Conservation (phyloP, 768 basidiomycete genomes). For the Suillus spraguei region DNA sequence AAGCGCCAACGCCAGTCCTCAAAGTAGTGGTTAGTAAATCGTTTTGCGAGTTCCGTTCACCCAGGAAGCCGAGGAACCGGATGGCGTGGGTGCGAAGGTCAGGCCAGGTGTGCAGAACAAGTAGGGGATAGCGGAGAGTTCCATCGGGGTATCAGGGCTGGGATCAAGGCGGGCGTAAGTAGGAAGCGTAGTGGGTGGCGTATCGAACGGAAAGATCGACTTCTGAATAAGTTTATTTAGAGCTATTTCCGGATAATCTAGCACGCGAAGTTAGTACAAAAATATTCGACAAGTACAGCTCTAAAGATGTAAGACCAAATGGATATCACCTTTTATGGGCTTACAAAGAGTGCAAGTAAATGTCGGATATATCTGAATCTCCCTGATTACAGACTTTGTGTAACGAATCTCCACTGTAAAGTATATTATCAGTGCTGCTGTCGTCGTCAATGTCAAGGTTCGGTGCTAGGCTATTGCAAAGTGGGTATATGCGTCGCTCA, state of each 20-base stretch:
- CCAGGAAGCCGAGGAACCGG: background rate
- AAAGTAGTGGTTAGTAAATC: background rate
- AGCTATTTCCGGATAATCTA: background rate
- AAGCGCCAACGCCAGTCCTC: background rate
- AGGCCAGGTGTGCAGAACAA: conserved; percentile 26
- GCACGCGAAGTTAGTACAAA: background rate
- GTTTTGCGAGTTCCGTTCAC: background rate
- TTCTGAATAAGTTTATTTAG: background rate
- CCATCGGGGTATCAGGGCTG: conserved; percentile 17
- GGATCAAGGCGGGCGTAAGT: conserved; percentile 17
- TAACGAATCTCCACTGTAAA: background rate
- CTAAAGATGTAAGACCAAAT: background rate
- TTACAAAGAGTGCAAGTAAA: conserved; percentile 28
- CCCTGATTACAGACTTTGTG: conserved; percentile 23
- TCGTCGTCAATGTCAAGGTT: background rate
- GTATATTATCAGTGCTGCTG: background rate
- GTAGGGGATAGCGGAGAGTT: conserved; percentile 35
- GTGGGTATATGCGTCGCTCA: conserved; percentile 6
- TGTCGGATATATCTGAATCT: conserved; percentile 10
- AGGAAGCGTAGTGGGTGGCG: background rate
- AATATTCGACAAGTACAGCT: background rate
- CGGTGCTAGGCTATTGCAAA: background rate
- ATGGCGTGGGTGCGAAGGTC: background rate
- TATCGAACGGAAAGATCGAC: conserved; percentile 6
- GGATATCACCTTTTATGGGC: conserved; percentile 22